A percentile compares a stretch with the other conserved stretches of the same genome.
Evolutionary conservation across 352 stramenopile genomes (phyloP).

Genomic region (Phytophthora gonapodyides): DNA sequence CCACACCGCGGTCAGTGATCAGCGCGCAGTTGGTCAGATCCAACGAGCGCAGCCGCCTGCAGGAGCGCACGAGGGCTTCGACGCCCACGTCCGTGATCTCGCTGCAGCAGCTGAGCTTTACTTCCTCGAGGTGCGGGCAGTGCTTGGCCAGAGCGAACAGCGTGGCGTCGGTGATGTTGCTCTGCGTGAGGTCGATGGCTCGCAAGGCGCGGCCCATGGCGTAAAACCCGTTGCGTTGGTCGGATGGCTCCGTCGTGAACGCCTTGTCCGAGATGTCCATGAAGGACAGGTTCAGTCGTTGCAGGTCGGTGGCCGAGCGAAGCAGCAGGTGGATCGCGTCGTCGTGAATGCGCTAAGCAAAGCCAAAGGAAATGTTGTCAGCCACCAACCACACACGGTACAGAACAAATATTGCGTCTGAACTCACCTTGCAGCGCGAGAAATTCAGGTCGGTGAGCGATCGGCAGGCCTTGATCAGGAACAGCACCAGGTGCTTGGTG

Average conservation of each 20-base stretch:
- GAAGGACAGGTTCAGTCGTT: constrained; percentile 83
- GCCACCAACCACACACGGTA: not conserved
- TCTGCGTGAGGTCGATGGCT: constrained; percentile 75
- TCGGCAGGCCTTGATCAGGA: constrained; percentile 77
- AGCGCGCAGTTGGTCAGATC: constrained; percentile 83
- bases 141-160: constrained; percentile 66
- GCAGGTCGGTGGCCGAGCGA: constrained; percentile 54
- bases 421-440: constrained; percentile 74
- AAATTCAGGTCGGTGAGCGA: constrained; percentile 83
- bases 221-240: constrained; percentile 49
- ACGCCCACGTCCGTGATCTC: constrained; percentile 82
- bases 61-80: constrained; percentile 61
- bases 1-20: constrained; percentile 76
- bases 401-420: not conserved
- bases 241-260: constrained; percentile 55
- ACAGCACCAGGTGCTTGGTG: constrained; percentile 75
- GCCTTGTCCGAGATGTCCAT: constrained; percentile 77
- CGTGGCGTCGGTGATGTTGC: constrained; percentile 67
- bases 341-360: constrained; percentile 64
- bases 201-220: constrained; percentile 53
- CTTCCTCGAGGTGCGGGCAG: constrained; percentile 65
- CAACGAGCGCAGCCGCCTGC: constrained; percentile 52
- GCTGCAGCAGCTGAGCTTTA: constrained; percentile 77
- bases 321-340: constrained; percentile 76
- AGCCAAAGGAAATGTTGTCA: constrained; percentile 14